phyloP scores from a whole-genome alignment of 73 alveolate genomes.

The Loxodes magnus region DNA sequence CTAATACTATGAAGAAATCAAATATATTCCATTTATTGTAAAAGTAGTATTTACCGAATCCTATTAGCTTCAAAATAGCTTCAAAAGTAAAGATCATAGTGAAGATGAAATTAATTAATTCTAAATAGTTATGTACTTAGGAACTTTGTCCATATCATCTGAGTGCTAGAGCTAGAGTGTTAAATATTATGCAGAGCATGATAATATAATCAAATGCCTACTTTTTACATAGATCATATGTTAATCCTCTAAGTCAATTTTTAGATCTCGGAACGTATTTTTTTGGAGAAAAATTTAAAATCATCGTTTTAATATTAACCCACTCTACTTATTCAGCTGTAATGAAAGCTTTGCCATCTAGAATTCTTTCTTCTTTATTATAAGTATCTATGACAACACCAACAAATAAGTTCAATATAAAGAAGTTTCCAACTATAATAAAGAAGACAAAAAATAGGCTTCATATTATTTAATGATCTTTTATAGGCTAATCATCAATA shows the following conservation, averaged over 20 bases:
- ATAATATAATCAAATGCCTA: conserved; percentile 16
- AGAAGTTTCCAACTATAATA: conserved; percentile 69
- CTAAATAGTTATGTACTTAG: conserved; percentile 12
- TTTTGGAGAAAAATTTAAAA: conserved; percentile 8
- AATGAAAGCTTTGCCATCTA: conserved; percentile 19
- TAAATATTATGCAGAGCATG: not conserved
- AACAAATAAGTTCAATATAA: conserved; percentile 76
- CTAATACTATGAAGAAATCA: conserved; percentile 87
- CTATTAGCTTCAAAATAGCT: conserved; percentile 60
- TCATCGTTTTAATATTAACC: conserved; percentile 43
- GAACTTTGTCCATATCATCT: not conserved
- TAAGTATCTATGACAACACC: conserved; percentile 87
- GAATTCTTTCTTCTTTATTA: conserved; percentile 56
- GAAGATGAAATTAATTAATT: conserved; percentile 48
- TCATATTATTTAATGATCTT: conserved; percentile 8
- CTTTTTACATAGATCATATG: not conserved
- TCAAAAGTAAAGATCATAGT: conserved; percentile 72
- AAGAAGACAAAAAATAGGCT: conserved; percentile 57
- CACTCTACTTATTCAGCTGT: conserved; percentile 39
- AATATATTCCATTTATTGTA: conserved; percentile 80
- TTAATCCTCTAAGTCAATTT: not conserved
- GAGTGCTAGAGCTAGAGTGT: not conserved
- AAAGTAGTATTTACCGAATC: conserved; percentile 77
- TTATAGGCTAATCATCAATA: conserved; percentile 23
- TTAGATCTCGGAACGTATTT: not conserved